Conservation (phyloP, 371 early-diverging fungal species). For the Mucor indicus region DNA sequence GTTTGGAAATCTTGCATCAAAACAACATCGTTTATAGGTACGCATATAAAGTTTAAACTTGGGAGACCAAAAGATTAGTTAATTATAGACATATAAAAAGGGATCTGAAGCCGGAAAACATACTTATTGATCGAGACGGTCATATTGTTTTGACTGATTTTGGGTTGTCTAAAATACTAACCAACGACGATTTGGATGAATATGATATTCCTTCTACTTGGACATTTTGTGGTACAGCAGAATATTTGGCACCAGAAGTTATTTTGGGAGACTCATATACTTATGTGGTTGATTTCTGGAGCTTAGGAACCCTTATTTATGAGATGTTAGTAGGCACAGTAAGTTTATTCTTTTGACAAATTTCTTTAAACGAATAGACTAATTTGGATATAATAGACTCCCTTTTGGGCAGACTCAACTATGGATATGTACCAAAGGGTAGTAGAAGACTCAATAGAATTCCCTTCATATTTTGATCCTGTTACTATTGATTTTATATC, state of each 20-base stretch:
- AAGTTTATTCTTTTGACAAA: too few species aligned
- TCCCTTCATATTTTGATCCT: conserved; percentile 59
- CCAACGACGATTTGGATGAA: conserved; percentile 29
- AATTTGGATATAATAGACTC: too few species aligned
- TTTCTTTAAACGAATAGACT: too few species aligned
- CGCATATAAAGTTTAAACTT: too few species aligned
- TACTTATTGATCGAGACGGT: conserved; percentile 72
- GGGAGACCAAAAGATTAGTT: too few species aligned
- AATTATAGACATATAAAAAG: too few species aligned
- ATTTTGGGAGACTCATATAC: conserved; percentile 78
- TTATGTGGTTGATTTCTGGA: conserved; percentile 95
- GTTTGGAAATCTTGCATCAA: conserved; percentile 83
- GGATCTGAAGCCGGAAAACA: conserved; percentile 91
- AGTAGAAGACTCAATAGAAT: conserved; percentile 70
- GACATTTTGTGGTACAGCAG: conserved; percentile 96
- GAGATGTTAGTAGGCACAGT: conserved; percentile 75
- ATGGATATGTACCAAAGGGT: conserved; percentile 81
- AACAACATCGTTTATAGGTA: conserved; percentile 88
- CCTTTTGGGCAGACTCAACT: conserved; percentile 78
- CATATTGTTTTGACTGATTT: conserved; percentile 92
- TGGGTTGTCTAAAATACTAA: conserved; percentile 90
- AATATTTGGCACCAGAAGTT: conserved; percentile 91
- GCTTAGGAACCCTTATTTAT: conserved; percentile 91
- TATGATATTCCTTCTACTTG: conserved; percentile 56
- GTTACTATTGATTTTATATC: conserved; percentile 56